Percentiles rank a stretch among this genome's conserved stretches.
Evolutionary conservation across 2,329 filamentous ascomycete genomes (phyloP).

Genomic region (Claviceps pusilla): DNA sequence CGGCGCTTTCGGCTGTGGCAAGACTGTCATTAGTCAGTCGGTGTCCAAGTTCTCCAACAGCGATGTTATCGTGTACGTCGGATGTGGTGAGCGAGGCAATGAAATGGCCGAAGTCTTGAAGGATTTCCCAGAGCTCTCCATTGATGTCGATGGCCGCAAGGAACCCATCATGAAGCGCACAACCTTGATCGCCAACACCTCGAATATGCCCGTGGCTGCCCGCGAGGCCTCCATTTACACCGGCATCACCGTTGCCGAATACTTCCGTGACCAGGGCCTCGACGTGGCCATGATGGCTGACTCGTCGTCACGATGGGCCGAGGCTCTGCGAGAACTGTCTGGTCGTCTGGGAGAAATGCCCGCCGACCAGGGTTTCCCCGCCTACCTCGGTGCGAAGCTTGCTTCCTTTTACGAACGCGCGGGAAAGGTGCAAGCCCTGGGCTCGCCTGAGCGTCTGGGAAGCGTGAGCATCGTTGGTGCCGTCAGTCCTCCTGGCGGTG

Average conservation of each 20-base stretch:
- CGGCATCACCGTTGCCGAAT: constrained; percentile 84
- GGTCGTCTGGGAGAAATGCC: constrained; percentile 99
- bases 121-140: constrained; percentile 97
- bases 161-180: constrained; percentile 99
- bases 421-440: constrained; percentile 69
- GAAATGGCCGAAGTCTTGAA: constrained; percentile 99
- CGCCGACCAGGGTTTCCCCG: constrained; percentile 97
- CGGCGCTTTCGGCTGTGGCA: constrained; percentile 94
- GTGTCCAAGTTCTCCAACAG: constrained; percentile 99
- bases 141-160: constrained; percentile 83
- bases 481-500: constrained; percentile 92
- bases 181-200: constrained; percentile 94
- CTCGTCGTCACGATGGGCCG: constrained; percentile 94
- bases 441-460: constrained; percentile 74
- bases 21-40: constrained; percentile 97
- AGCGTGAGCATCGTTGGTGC: constrained; percentile 97
- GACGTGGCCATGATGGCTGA: constrained; percentile 99
- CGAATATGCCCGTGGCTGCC: constrained; percentile 98
- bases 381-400: constrained; percentile 89
- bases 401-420: constrained; percentile 99
- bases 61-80: constrained; percentile 96
- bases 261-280: constrained; percentile 94
- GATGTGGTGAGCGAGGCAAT: constrained; percentile 82
- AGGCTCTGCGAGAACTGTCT: constrained; percentile 95
- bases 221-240: constrained; percentile 99